Evolutionary conservation across 2,329 filamentous ascomycete species (phyloP), one percentile per base, ranked within the genome.

Genomic region (Microsporum canis): DNA sequence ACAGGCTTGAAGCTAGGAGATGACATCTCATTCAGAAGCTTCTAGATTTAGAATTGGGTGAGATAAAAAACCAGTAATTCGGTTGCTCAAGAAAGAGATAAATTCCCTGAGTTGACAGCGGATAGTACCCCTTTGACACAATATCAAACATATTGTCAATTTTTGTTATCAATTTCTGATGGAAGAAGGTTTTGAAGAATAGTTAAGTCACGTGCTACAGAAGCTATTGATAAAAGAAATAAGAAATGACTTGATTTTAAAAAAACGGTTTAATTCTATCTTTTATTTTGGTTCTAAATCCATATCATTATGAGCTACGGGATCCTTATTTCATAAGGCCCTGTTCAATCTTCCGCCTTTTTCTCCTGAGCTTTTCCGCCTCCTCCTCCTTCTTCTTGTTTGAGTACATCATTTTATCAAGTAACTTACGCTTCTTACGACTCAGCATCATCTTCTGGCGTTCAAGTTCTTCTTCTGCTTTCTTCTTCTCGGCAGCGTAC

Each of bases 391-490:
- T 89, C 82, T 94, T 91, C 77, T 87, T 91, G 76, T 96, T 96
- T 64, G 86, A 91, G 77, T 95, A 95, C 71, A 91, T 82, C 89
- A 99, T 99, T 80, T 96, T 94, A 80, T 97, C 94, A 67, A 92
- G 88, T 70, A 96, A 79, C 85, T 96, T 96, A 70, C 94, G 83
- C 85, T 97, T 99, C 84, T 95, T 94, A 76, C 95, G 89, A 75
- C 88, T 89, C 80, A 97, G 86, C 94, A 99, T 99, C 79, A 95
- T 94, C 84, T 96, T 96, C 73, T 89, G 87, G 65, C 92, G 83
- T 75, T 96, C 91, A 62, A 95, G 76, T 69, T 97, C 91, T 75
- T 97, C 94, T 3, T 88, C 86, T 71, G 94, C 88, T 69, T 82
- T 77, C 65, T 76, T 76, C 68, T 84, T 82, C 72, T 80, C 81